Evolutionary conservation across 352 stramenopile species (phyloP), one percentile per base, ranked within the genome.

Genomic region (Blastocystis sp.): DNA sequence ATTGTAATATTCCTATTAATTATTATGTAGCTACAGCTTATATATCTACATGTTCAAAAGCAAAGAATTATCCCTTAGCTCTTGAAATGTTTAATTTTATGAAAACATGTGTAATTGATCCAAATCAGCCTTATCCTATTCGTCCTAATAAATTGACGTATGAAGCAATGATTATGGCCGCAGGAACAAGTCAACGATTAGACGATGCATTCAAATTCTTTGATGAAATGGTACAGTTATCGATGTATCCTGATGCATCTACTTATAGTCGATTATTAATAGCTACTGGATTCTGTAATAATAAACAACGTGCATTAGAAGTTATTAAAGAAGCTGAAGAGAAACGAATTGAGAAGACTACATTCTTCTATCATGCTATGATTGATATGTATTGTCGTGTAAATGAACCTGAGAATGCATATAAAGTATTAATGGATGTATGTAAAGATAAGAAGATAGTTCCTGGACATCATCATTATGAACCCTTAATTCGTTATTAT

Each of bases 361-460:
- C 52, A 24, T 62, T 62, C 19, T 62, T 62, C 34, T 62, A 62
- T 41, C 52, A 62, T 24, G 35, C 52, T 9, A 62, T 62, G 52
- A 62, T 62, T 34, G 52, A 62, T 19, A 27, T 62, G n/a, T 62
- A 49, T 24, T 62, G 39, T 2, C 34, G 52, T 18, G 48, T 37
- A 30, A 41, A 41, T 13, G 39, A 62, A 41, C 39, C 52, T 10
- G 37, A 48, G 27, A 16, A 24, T 11, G 52, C 52, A 2, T 37
- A 54, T 7, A 41, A 27, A 4, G 27, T 62, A 7, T 30, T 62
- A 41, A 52, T 54, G 23, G 33, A 52, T 32, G 52, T 62, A 11
- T 31, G 52, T 9, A 13, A 23, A 4, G 35, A 37, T 3, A 2
- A 1, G 10, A n/a, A 1, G 5, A 32, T 62, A 1, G 10, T 54